Base-by-base conservation (phyloP, 2,329 filamentous ascomycete species). In the Xylaria sp. region DNA sequence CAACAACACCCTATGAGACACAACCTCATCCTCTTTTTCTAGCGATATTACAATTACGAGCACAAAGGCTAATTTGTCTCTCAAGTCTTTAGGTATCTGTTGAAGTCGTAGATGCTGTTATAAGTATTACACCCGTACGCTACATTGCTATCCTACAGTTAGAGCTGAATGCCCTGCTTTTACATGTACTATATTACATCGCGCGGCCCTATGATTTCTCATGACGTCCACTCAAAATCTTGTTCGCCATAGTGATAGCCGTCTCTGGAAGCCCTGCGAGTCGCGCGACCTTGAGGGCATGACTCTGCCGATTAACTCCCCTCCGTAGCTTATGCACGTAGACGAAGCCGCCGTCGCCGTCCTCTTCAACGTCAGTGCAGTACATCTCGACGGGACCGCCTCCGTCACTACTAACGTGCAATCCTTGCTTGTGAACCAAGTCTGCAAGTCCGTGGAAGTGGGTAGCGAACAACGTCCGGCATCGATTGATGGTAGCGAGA, bases 231-330 rank as follows among this genome's bases (percentile, higher is more conserved):
- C 29, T 17, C 31, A 93, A 77, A 8, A 91, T 82, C 37, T 80
- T 75, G 53, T 76, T 80, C 5, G 94, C 93, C 65, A 92, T 80
- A 21, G 80, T 77, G 56, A 97, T 86, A 3, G 90, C 91, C 44
- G 83, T 80, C 62, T 88, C 86, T 0, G 93, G 93, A 69, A 97
- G 71, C 1, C 92, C 93, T 5, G 95, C 96, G 68, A 98, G 79
- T 65, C 85, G 84, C 2, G 95, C 95, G n/a, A 99, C 95, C 73
- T 97, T 98, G 62, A 99, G 80, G 17, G 96, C 95, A 78, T 99
- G 95, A 64, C 92, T 96, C 67, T 90, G 82, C 53, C 88, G 85
- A 76, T 98, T 99, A 59, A 97, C 86, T 0, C 95, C 95, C 73
- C 83, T 87, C 56, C 86, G 85, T 76, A 99, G 77, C 67, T 85